Evolutionary conservation across 805 yeast genomes (phyloP).

Genomic region (Wickerhamiella kurtzmanii): DNA sequence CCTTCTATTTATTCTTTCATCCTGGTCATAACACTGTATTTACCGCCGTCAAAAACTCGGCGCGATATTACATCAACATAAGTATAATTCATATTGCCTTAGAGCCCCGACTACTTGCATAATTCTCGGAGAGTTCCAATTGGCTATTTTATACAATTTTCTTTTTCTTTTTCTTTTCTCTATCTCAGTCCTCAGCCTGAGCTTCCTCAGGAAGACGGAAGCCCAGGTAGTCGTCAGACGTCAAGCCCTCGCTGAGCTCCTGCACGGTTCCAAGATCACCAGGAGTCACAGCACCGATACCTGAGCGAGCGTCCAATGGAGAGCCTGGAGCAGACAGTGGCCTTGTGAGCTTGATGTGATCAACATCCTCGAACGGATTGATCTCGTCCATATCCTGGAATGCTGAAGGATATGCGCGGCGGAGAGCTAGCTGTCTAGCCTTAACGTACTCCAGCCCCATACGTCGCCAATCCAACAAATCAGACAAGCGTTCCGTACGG

Average conservation of each 20-base stretch:
- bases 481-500: constrained; percentile 87
- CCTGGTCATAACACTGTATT: no score
- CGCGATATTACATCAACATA: no score
- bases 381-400: constrained; percentile 31
- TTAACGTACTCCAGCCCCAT: constrained; percentile 95
- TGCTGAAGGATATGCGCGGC: constrained; percentile 85
- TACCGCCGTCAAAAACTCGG: not conserved
- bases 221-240: constrained; percentile 60
- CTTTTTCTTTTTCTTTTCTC: constrained; percentile 9
- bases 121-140: not conserved
- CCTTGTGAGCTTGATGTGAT: constrained; percentile 52
- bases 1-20: not conserved
- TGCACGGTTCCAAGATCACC: constrained; percentile 96
- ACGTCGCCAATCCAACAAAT: constrained; percentile 90
- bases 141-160: not conserved
- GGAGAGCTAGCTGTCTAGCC: constrained; percentile 82
- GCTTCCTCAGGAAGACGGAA: constrained; percentile 30
- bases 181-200: constrained; percentile 19
- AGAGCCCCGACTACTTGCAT: no score
- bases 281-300: constrained; percentile 61
- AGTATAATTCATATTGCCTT: no score
- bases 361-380: constrained; percentile 24
- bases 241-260: constrained; percentile 61
- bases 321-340: constrained; percentile 97
- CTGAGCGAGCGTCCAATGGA: constrained; percentile 58